Conservation (phyloP, 257 asterid species). For the Anisodus tanguticus region DNA sequence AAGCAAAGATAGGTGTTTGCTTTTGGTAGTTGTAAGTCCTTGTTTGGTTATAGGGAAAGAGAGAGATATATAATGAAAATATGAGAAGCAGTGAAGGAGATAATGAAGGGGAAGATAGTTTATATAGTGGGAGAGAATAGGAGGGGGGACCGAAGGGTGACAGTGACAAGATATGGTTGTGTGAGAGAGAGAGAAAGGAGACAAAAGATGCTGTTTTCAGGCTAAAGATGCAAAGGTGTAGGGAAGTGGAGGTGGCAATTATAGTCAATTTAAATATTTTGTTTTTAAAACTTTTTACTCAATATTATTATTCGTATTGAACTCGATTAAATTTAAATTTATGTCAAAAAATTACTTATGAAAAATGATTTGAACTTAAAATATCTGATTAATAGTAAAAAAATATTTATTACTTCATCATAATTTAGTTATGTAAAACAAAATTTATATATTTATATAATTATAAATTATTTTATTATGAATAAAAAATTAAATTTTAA, state of each 20-base stretch:
- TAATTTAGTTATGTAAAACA: too few species aligned
- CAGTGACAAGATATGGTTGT: not conserved
- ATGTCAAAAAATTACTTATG: too few species aligned
- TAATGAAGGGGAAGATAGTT: slow-evolving; percentile 25
- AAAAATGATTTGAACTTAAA: too few species aligned
- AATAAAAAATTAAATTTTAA: not conserved
- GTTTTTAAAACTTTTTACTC: not conserved
- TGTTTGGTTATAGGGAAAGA: not conserved
- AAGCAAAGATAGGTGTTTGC: not conserved
- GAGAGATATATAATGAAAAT: not conserved
- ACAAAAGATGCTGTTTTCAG: slow-evolving; percentile 34
- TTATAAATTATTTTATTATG: too few species aligned
- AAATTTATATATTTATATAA: too few species aligned
- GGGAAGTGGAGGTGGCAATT: slow-evolving; percentile 21
- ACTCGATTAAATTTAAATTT: too few species aligned
- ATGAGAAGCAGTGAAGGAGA: not conserved
- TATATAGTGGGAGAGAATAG: slow-evolving; percentile 38
- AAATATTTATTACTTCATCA: too few species aligned
- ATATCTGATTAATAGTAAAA: too few species aligned
- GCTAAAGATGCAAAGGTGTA: slow-evolving; percentile 31
- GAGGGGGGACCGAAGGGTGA: slow-evolving; percentile 15
- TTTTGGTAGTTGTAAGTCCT: not conserved
- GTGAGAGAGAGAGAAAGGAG: slow-evolving; percentile 6
- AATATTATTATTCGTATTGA: too few species aligned
- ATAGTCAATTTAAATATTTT: not conserved